Evolutionary conservation across 306 rosid species (phyloP).

Genomic region (Gastrolobium bilobum): DNA sequence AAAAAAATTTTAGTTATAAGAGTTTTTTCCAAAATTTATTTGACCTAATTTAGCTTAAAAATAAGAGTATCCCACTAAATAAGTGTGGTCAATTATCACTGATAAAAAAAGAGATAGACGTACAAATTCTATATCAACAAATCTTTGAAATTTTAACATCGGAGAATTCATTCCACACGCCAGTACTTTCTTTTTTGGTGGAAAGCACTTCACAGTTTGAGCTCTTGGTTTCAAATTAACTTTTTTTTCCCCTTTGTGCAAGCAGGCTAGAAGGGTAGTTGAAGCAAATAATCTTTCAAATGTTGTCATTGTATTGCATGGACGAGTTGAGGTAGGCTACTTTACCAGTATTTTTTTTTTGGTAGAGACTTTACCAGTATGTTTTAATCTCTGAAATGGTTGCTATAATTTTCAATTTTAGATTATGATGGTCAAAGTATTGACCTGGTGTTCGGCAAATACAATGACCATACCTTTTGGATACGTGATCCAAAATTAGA

Average conservation of each 20-base stretch:
- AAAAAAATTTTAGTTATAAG: no score
- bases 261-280: conserved; percentile 77
- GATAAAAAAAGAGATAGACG: no score
- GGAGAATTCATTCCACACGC: no score
- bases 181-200: no score
- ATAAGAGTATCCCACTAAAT: no score
- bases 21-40: no score
- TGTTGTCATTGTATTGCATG: conserved; percentile 69
- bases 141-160: no score
- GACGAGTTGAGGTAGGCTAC: conserved; percentile 80
- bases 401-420: conserved; percentile 4
- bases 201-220: conserved; percentile 14
- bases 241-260: conserved; percentile 32
- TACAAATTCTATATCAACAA: no score
- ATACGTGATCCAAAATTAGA: background rate
- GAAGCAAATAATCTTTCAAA: conserved; percentile 76
- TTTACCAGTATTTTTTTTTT: background rate
- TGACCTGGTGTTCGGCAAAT: background rate
- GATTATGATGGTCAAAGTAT: background rate
- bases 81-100: no score
- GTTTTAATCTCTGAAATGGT: conserved; percentile 6
- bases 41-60: no score
- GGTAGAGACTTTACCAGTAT: no score
- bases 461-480: conserved; percentile 5
- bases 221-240: conserved; percentile 43